phyloP scores from a whole-genome alignment of 345 rosid genomes.

The Dovyalis caffra region DNA sequence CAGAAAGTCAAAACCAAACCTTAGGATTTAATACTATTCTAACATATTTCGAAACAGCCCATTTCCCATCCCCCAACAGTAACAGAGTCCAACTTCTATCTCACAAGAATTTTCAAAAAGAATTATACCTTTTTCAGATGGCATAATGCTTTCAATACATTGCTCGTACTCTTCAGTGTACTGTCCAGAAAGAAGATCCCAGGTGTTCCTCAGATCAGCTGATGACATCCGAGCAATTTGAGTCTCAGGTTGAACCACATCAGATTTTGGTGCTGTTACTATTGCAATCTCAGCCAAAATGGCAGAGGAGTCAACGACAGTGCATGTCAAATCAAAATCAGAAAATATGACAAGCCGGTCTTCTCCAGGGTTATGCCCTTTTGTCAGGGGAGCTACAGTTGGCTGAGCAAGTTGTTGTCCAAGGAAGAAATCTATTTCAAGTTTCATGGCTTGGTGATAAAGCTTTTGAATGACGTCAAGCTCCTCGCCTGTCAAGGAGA shows the following conservation, averaged over 20 bases:
- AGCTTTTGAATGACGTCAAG: slow-evolving; percentile 84
- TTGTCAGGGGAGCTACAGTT: slow-evolving; percentile 64
- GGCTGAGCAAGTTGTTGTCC: slow-evolving; percentile 79
- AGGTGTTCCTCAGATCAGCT: slow-evolving; percentile 69
- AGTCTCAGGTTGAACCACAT: slow-evolving; percentile 51
- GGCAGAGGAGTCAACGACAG: slow-evolving; percentile 94
- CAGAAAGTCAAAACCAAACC: slow-evolving; percentile 11
- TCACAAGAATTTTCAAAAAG: neutral
- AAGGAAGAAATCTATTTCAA: slow-evolving; percentile 86
- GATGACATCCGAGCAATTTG: slow-evolving; percentile 68
- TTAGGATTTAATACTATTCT: neutral
- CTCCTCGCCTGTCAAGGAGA: slow-evolving; percentile 93
- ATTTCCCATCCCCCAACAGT: neutral
- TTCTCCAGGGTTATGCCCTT: slow-evolving; percentile 50
- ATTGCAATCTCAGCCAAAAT: slow-evolving; percentile 95
- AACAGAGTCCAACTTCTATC: neutral
- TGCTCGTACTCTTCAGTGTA: slow-evolving; percentile 86
- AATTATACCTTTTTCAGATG: slow-evolving; percentile 55
- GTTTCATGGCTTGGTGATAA: slow-evolving; percentile 97
- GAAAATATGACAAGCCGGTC: slow-evolving; percentile 67
- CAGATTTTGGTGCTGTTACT: slow-evolving; percentile 78
- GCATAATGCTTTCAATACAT: slow-evolving; percentile 78
- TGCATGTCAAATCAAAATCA: slow-evolving; percentile 96
- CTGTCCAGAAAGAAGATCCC: slow-evolving; percentile 71
- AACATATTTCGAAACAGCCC: neutral